Percentiles rank a stretch among this genome's conserved stretches.
Conservation (phyloP, 208 protist genomes). For the Leishmania lainsoni region DNA sequence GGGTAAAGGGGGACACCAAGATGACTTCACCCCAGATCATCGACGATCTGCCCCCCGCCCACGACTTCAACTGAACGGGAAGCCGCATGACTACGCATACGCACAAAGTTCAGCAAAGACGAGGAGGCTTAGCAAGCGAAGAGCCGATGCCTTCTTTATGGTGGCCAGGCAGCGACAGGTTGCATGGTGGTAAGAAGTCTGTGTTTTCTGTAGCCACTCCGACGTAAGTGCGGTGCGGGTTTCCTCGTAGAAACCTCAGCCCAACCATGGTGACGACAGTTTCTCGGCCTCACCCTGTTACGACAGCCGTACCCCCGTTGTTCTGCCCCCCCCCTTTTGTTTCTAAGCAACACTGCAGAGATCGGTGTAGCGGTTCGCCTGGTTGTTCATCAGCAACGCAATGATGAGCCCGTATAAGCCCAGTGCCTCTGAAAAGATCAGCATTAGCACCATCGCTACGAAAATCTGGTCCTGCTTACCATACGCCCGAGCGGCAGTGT, state of each 20-base stretch:
- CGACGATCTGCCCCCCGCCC: too few species aligned
- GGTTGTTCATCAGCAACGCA: slow-evolving; percentile 94
- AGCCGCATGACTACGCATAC: neutral
- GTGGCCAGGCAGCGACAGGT: too few species aligned
- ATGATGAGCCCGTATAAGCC: slow-evolving; percentile 99
- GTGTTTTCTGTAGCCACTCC: too few species aligned
- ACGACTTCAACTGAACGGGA: neutral
- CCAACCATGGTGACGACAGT: neutral
- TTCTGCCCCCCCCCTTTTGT: too few species aligned
- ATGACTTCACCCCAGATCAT: neutral
- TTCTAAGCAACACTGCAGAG: slow-evolving; percentile 26
- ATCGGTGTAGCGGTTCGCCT: slow-evolving; percentile 80
- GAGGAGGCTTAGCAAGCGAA: neutral
- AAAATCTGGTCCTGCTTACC: slow-evolving; percentile 98
- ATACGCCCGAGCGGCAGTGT: slow-evolving; percentile 93
- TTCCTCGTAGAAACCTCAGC: neutral
- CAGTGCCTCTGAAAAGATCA: slow-evolving; percentile 99
- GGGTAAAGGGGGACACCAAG: neutral
- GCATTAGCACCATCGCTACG: slow-evolving; percentile 99
- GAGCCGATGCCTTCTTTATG: neutral
- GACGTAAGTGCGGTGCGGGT: neutral
- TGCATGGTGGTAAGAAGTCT: too few species aligned
- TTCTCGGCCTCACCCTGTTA: neutral
- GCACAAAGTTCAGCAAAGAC: neutral
- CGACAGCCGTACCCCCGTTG: neutral